Evolutionary conservation across 441 rosid species (phyloP).

Genomic region (Viola pubescens): DNA sequence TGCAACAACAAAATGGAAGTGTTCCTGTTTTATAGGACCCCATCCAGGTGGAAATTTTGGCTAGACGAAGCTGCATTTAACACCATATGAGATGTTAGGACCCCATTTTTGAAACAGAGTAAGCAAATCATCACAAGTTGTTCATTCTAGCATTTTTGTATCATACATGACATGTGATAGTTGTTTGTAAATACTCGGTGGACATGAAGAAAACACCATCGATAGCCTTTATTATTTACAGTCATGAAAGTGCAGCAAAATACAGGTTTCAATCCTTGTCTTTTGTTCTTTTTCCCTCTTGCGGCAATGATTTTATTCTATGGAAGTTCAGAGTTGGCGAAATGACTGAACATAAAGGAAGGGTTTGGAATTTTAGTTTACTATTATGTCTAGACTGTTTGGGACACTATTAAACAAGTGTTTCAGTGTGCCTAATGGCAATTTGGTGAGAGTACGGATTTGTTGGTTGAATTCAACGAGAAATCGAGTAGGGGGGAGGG

Average conservation of each 20-base stretch:
- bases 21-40: constrained; percentile 41
- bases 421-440: constrained; percentile 10
- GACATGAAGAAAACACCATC: constrained; percentile 18
- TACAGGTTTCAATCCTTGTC: background rate
- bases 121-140: constrained; percentile 20
- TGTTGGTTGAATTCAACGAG: constrained; percentile 23
- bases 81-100: constrained; percentile 34
- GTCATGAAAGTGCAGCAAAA: constrained; percentile 1
- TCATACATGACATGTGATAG: constrained; percentile 11
- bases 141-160: constrained; percentile 20
- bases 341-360: background rate
- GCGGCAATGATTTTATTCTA: background rate
- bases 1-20: constrained; percentile 40
- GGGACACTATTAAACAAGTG: background rate
- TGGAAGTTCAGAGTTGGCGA: background rate
- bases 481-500: constrained; percentile 13
- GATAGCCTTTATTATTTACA: background rate
- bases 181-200: constrained; percentile 16
- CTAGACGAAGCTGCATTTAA: constrained; percentile 26
- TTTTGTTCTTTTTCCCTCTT: constrained; percentile 1
- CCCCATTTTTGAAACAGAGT: constrained; percentile 27
- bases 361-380: background rate
- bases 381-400: background rate
- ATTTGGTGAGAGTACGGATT: constrained; percentile 23
- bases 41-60: constrained; percentile 15